Base-by-base conservation (phyloP, 1,139 yeast species). In the Taphrina communis region DNA sequence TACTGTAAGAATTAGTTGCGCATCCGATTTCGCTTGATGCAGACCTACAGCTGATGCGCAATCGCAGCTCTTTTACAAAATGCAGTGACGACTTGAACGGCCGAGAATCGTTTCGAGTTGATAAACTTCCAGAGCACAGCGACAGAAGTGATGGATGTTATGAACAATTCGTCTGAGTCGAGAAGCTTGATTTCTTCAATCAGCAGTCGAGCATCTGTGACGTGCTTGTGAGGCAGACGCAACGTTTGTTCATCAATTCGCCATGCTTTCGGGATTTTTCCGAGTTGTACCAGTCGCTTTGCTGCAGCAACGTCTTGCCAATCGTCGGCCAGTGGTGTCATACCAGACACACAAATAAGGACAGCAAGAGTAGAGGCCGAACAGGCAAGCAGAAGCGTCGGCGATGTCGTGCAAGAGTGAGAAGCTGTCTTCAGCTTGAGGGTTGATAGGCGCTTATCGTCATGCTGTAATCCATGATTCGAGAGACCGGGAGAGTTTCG, bases 11-110 rank as follows among this genome's bases (percentile, higher is more conserved):
- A 11, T 19, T 11, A 21, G 41, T 19, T 9, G 2, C 11, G 6
- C 19, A 8, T 17, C 19, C 8, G 50, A 41, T 6, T 9, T 8
- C 6, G 9, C 62, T 21, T 4, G 31, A 25, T 25, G 31, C 31
- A 25, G 4, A 25, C 31, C 31, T 44, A 58, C 60, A 74, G 65
- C 65, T 76, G 78, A 62, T 74, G 76, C 1, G 76, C 84, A 70
- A 85, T 77, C 0, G 86, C 83, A 6, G 88, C 84, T 72, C 88
- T 79, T 71, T 84, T 86, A 68, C 86, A 85, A 74, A 82, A 86
- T 0, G 89, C 88, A 69, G 74, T 71, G 0, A 82, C 75, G 4
- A 84, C 83, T 31, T 82, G 81, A n/a, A 77, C 80, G 1, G 87
- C 80, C 0, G 84, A 76, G 70, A 80, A 75, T 57, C 77, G 75